These are phyloP conservation scores for Candolleomyces aberdarensis DNA, from an alignment of 768 basidiomycete species.

Conservation along the genomic window DNA sequence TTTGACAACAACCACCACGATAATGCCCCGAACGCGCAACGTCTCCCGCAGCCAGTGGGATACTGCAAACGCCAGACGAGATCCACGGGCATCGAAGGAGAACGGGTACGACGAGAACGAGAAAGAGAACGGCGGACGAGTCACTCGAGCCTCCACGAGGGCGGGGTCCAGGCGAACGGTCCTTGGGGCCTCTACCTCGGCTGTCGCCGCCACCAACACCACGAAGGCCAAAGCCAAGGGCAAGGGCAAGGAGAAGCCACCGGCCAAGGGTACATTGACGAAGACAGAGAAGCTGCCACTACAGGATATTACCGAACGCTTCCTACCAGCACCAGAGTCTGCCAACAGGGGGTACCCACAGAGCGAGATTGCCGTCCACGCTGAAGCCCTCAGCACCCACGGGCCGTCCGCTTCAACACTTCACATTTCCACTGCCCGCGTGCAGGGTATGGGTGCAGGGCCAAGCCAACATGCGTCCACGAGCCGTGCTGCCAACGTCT, in stretches of 20 bases:
- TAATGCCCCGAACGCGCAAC: constrained; percentile 28
- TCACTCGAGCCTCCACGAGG: constrained; percentile 14
- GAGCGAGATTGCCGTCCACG: not conserved
- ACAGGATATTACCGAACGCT: constrained; percentile 33
- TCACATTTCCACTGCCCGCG: not conserved
- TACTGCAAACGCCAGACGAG: constrained; percentile 14
- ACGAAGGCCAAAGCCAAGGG: constrained; percentile 15
- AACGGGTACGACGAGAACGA: constrained; percentile 18
- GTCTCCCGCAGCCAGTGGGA: constrained; percentile 26
- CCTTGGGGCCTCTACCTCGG: constrained; percentile 5
- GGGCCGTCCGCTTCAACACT: constrained; percentile 5
- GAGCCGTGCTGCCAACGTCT: not conserved
- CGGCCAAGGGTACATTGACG: constrained; percentile 6
- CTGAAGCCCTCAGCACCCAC: not conserved
- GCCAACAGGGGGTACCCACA: constrained; percentile 21
- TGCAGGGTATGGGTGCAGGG: not conserved
- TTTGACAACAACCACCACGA: not conserved
- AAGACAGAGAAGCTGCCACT: constrained; percentile 29
- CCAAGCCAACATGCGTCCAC: not conserved
- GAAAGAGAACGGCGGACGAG: constrained; percentile 19
- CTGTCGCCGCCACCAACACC: not conserved
- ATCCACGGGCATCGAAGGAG: constrained; percentile 13
- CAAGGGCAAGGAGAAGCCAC: constrained; percentile 19
- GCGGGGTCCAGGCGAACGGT: constrained; percentile 10
- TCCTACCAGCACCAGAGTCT: constrained; percentile 24